Base-by-base conservation (phyloP, 305 asterid genomes). In the Nicotiana rustica region DNA sequence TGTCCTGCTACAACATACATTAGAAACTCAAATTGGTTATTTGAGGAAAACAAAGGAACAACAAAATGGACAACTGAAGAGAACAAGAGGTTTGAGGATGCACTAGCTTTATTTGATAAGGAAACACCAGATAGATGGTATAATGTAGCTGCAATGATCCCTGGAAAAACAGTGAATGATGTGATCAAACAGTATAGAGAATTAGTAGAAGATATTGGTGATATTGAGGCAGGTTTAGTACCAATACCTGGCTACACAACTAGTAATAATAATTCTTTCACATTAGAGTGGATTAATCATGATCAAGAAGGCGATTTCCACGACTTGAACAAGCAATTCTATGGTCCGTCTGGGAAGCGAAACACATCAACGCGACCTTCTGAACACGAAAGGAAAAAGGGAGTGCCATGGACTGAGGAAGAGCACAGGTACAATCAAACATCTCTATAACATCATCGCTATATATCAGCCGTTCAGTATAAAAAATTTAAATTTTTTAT, bases 341-440 rank as follows among this genome's bases (percentile, higher is more conserved):
- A 88, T 47, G 85, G 85, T 68, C 84, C 89, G 0, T 88, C 70
- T 17, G 90, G 91, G 21, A 88, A 85, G 70, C 75, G 92, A 31
- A 84, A 35, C 84, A 78, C 88, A 1, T 85, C 94, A 0, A 52
- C 81, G 8, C 85, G 97, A 13, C 79, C 88, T 66, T 80, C 85
- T 47, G 98, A 94, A 59, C 95, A 91, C 10, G 97, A 92, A 78
- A 85, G 99, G 87, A 95, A 91, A 75, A 95, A 95, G 82, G 99
- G 99, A 0, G 93, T 93, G 4, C 97, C 99, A 0, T 95, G 99
- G 99, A 93, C 99, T 0, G 99, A 94, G 84, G 98, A 95, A 88
- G 99, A 95, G 76, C 99, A 95, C 87, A 91, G 95, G 99, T 41
- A 33, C 35, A 33, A 2, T 33, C 35, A 33, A 33, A 33, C 4